These are phyloP conservation scores for Dipodascus geniculatus DNA, from an alignment of 805 yeast genomes.

Conservation along the genomic window DNA sequence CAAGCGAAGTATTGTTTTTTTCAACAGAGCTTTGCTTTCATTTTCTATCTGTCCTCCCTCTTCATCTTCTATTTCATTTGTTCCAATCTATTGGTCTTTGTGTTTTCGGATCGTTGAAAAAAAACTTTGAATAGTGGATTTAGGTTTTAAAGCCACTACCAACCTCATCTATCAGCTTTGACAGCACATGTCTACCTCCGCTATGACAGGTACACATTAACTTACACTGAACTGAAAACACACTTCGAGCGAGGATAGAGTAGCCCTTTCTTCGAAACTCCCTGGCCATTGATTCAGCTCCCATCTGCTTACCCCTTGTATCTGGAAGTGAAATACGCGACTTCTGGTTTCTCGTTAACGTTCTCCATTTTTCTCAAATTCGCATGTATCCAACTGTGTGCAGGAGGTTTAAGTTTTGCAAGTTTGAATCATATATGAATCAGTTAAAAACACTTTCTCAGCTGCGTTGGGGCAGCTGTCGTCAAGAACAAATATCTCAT, in stretches of 20 bases:
- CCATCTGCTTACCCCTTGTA: too few relatives aligned
- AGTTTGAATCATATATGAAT: constrained; percentile 1
- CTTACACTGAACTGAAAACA: neutral
- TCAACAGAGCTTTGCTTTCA: too few relatives aligned
- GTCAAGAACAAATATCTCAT: neutral
- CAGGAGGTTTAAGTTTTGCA: neutral
- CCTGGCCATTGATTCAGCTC: too few relatives aligned
- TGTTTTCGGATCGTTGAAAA: neutral
- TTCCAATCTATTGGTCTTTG: neutral
- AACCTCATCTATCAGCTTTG: neutral
- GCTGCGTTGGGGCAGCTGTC: neutral
- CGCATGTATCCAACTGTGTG: neutral
- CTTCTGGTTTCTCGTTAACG: neutral
- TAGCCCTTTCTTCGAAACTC: too few relatives aligned
- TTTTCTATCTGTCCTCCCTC: too few relatives aligned
- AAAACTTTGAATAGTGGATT: neutral
- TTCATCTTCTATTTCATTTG: neutral
- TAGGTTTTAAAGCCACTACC: constrained; percentile 1
- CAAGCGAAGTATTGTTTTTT: too few relatives aligned
- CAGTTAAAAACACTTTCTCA: neutral
- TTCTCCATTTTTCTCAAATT: neutral
- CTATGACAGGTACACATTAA: neutral
- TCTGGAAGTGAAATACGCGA: too few relatives aligned
- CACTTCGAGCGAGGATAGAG: too few relatives aligned
- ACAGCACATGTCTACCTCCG: constrained; percentile 1